Percentiles rank a stretch among this genome's conserved stretches.
phyloP scores from a whole-genome alignment of 2,329 filamentous ascomycete genomes.

The Pestalotiopsis sp. region DNA sequence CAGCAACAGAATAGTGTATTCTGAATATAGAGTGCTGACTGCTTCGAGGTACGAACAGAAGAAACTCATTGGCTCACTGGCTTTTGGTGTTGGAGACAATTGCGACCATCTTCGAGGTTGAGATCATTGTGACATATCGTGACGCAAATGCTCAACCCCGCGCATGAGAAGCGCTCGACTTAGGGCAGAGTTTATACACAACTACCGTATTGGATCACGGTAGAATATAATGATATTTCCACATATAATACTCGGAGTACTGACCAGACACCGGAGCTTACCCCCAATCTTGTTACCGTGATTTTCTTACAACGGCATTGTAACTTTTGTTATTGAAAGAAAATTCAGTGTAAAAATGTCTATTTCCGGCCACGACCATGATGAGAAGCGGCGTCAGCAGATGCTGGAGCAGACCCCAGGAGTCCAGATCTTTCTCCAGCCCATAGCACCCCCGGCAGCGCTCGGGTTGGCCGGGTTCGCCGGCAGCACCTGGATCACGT shows the following conservation, averaged over 20 bases:
- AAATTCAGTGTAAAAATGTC: not conserved
- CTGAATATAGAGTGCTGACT: not conserved
- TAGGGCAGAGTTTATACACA: not conserved
- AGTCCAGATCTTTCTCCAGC: constrained; percentile 27
- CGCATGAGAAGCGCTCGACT: not conserved
- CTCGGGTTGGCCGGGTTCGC: constrained; percentile 32
- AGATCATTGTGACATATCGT: not conserved
- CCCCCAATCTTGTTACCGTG: not conserved
- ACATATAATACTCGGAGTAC: not conserved
- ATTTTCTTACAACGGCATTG: not conserved
- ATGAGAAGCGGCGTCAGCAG: constrained; percentile 8
- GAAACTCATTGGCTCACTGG: not conserved
- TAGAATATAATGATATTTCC: not conserved
- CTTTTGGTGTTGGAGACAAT: not conserved
- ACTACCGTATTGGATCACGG: not conserved
- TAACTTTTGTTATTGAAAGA: not conserved
- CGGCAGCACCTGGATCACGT: constrained; percentile 29
- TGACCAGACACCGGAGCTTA: not conserved
- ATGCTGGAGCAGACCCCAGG: constrained; percentile 16
- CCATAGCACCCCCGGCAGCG: constrained; percentile 32
- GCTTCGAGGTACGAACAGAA: not conserved
- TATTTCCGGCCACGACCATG: not conserved
- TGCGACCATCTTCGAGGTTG: not conserved
- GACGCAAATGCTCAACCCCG: not conserved
- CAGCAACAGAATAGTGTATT: not conserved